phyloP scores from a whole-genome alignment of 2,329 filamentous ascomycete species.

The Metarhizium brunneum region DNA sequence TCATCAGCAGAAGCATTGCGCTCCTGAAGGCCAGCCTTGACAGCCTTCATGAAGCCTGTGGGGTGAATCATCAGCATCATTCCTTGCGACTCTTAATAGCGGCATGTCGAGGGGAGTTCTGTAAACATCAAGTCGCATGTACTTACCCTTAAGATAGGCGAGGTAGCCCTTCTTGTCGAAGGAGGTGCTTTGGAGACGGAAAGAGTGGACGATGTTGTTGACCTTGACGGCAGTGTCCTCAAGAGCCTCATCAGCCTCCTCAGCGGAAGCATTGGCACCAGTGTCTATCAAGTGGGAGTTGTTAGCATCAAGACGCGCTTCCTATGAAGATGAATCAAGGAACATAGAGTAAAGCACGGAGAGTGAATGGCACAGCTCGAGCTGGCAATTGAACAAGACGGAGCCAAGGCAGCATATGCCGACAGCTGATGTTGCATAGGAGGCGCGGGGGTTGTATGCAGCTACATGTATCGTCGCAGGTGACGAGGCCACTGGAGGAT shows the following conservation, averaged over 20 bases:
- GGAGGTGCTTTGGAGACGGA: slow-evolving; percentile 69
- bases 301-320: neutral
- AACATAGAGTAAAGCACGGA: neutral
- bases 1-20: slow-evolving; percentile 53
- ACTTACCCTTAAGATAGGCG: slow-evolving; percentile 72
- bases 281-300: slow-evolving; percentile 47
- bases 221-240: slow-evolving; percentile 66
- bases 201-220: slow-evolving; percentile 89
- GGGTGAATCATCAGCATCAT: neutral
- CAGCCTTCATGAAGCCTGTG: slow-evolving; percentile 80
- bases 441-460: neutral
- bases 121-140: neutral
- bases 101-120: neutral
- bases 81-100: neutral
- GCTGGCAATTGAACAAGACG: no score
- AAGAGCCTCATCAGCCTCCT: slow-evolving; percentile 71
- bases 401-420: neutral
- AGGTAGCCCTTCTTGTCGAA: slow-evolving; percentile 89
- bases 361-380: neutral
- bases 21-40: slow-evolving; percentile 62
- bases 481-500: neutral
- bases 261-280: slow-evolving; percentile 94
- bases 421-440: neutral
- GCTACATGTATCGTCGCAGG: no score
- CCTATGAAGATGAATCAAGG: neutral